Base-by-base conservation (phyloP, 495 filamentous ascomycete genomes). In the Xanthoparmelia taractica region DNA sequence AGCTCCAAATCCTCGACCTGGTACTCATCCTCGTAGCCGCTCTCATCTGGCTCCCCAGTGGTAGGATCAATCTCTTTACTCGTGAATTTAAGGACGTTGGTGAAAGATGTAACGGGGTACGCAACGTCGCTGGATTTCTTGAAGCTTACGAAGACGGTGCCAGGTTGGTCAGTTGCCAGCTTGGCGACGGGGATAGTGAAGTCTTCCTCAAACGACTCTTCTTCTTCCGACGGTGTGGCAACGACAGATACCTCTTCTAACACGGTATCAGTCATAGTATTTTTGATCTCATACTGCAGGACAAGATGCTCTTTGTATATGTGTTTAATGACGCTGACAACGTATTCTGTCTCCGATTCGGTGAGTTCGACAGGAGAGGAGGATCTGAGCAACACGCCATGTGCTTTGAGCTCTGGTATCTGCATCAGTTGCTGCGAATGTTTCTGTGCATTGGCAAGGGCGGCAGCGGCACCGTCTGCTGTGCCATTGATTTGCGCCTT, bases 261-360 rank as follows among this genome's bases (percentile, higher is more conserved):
- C 55, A 97, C 82, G 52, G 89, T 93, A 62, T 92, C 91, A 4
- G 89, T 85, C 20, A 99, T 83, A 5, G 95, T 99, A 77, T 99
- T 99, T 79, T 96, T 97, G 73, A 99, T 85, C 69, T 97, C 90
- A 76, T 96, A 97, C 73, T 99, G 95, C 58, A 99, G 77, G 18
- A 99, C 95, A 66, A 97, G 82, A 69, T 97, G 89, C 71, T 96
- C 90, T 74, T 92, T 93, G 85, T 96, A 97, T 69, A 97, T 87
- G 69, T 99, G 95, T 78, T 97, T 99, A 75, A 97, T 82, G 13
- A 90, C 90, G 23, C 82, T 82, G 45, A 97, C 95, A 55, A 97
- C 92, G 68, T 99, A 99, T 76, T 99, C 94, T 20, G 94, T 97
- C 74, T 97, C 94, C 65, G 90, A 89, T 74, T 99, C 94, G 29